Percentiles rank a stretch among this genome's conserved stretches.
Evolutionary conservation across 2,329 filamentous ascomycete species (phyloP).

Genomic region (Chaetomiaceae sp.): DNA sequence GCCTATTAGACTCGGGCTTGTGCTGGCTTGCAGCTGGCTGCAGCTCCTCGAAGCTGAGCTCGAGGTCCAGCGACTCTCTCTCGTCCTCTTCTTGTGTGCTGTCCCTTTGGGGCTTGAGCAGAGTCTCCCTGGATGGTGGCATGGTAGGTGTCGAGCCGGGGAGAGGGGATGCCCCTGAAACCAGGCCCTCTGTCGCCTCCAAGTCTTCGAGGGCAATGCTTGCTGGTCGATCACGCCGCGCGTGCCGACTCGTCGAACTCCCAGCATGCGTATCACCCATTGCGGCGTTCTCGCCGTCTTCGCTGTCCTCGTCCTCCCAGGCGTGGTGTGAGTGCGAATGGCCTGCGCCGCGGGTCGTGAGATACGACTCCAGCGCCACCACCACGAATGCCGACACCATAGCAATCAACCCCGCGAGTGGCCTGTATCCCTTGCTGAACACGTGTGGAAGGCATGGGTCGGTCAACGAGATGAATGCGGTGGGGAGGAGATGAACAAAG

Average conservation of each 20-base stretch:
- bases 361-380: constrained; percentile 81
- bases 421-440: constrained; percentile 74
- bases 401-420: constrained; percentile 75
- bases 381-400: constrained; percentile 81
- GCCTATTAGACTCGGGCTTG: constrained; percentile 13
- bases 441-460: constrained; percentile 71
- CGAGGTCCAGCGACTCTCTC: constrained; percentile 47
- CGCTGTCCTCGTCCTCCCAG: constrained; percentile 42
- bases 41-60: constrained; percentile 59
- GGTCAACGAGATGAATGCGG: constrained; percentile 61
- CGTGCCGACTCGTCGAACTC: constrained; percentile 34
- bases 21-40: constrained; percentile 39
- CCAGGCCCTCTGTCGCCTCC: constrained; percentile 51
- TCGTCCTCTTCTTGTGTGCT: constrained; percentile 39
- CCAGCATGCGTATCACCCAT: constrained; percentile 17
- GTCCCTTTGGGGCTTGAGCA: constrained; percentile 29
- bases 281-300: constrained; percentile 25
- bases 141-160: constrained; percentile 48
- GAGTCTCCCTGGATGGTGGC: constrained; percentile 8
- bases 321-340: constrained; percentile 56
- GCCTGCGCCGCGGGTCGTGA: constrained; percentile 65
- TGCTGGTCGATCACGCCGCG: constrained; percentile 39
- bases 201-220: constrained; percentile 50
- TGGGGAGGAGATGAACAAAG: constrained; percentile 72
- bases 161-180: constrained; percentile 55